Percentiles rank a stretch among this genome's conserved stretches.
phyloP scores from a whole-genome alignment of 2,329 filamentous ascomycete genomes.

The Pseudohalonectria lignicola region DNA sequence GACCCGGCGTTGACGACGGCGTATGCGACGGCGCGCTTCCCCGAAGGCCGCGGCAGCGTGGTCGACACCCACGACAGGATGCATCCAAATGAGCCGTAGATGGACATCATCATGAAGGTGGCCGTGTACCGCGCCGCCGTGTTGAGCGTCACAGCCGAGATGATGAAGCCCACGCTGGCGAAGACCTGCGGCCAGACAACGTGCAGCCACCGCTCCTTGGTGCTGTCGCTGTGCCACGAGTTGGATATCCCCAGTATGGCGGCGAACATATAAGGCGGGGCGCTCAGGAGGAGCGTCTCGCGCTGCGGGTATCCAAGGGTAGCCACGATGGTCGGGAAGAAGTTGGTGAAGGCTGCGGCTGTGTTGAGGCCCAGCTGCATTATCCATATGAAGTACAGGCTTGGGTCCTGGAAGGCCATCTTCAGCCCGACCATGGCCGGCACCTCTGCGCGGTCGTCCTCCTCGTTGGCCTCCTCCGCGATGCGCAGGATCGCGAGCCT shows the following conservation, averaged over 20 bases:
- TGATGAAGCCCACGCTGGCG: conserved; percentile 12
- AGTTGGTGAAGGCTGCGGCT: conserved; percentile 18
- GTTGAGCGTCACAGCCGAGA: conserved; percentile 13
- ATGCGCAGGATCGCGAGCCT: conserved; percentile 31
- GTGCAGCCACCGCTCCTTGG: conserved; percentile 11
- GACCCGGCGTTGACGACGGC: conserved; percentile 27
- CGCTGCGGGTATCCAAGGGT: conserved; percentile 15
- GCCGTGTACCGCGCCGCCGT: conserved; percentile 11
- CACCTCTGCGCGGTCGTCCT: conserved; percentile 28
- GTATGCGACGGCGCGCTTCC: conserved; percentile 28
- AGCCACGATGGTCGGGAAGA: conserved; percentile 18
- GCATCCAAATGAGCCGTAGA: conserved; percentile 1
- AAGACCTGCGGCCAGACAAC: conserved; percentile 11
- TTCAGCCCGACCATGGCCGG: conserved; percentile 12
- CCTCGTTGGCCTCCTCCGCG: conserved; percentile 42
- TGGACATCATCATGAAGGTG: conserved; percentile 8
- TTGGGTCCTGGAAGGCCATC: conserved; percentile 15
- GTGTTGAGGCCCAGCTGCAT: conserved; percentile 17
- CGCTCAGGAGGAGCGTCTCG: conserved; percentile 16
- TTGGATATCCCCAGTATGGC: conserved; percentile 16
- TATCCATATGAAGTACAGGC: conserved; percentile 15
- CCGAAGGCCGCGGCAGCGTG: conserved; percentile 23
- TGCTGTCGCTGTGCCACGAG: conserved; percentile 17
- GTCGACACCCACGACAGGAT: conserved; percentile 3
- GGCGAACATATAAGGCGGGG: conserved; percentile 17